Evolutionary conservation across 345 rosid genomes (phyloP).

Genomic region (Gossypium stocksii): DNA sequence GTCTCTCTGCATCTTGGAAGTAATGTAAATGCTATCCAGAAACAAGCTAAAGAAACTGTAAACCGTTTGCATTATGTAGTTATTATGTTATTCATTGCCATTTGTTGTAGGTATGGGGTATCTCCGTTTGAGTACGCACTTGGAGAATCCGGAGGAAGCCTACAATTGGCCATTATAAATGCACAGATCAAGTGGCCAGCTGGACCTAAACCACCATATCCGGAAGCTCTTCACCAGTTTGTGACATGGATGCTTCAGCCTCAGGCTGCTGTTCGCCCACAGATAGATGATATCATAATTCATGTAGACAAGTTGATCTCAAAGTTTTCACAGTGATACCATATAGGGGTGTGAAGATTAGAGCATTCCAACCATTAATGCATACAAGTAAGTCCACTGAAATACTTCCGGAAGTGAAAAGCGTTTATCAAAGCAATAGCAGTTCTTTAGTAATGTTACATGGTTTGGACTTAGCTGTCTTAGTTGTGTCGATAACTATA

Average conservation of each 20-base stretch:
- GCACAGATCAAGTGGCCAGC: slow-evolving; percentile 98
- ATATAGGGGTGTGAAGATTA: not conserved
- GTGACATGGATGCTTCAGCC: slow-evolving; percentile 99
- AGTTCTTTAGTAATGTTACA: not conserved
- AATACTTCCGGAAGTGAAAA: slow-evolving; percentile 6
- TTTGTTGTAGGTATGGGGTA: slow-evolving; percentile 63
- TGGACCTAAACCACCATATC: slow-evolving; percentile 82
- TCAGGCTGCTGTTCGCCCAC: slow-evolving; percentile 78
- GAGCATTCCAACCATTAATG: too few relatives aligned
- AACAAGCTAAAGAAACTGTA: too few relatives aligned
- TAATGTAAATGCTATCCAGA: too few relatives aligned
- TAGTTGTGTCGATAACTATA: slow-evolving; percentile 1
- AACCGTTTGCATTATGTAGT: too few relatives aligned
- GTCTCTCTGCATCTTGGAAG: too few relatives aligned
- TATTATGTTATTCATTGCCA: not conserved
- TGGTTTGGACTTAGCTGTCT: slow-evolving; percentile 6
- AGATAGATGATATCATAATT: slow-evolving; percentile 77
- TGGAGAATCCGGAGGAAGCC: slow-evolving; percentile 97
- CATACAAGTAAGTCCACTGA: too few relatives aligned
- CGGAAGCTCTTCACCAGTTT: slow-evolving; percentile 88
- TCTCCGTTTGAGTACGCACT: slow-evolving; percentile 97
- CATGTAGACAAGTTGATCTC: slow-evolving; percentile 91
- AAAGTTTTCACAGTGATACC: slow-evolving; percentile 52
- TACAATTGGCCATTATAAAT: slow-evolving; percentile 81
- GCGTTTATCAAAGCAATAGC: too few relatives aligned